Percentiles rank a stretch among this genome's conserved stretches.
These are phyloP conservation scores for Ophiostoma angusticollis DNA, from an alignment of 2,329 filamentous ascomycete genomes.

Conservation along the genomic window DNA sequence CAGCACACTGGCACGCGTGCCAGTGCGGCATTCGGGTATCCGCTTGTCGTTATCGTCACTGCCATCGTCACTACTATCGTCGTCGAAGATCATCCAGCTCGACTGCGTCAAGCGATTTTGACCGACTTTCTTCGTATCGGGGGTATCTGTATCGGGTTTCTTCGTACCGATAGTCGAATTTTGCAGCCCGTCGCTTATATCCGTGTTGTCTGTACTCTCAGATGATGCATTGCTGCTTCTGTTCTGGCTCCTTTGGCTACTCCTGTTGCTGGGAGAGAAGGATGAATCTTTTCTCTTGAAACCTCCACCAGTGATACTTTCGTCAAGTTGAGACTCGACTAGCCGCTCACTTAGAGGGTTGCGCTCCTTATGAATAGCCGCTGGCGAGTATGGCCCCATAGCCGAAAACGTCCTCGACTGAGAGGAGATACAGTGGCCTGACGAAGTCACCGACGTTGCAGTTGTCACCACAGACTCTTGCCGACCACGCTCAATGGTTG, in stretches of 20 bases:
- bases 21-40: too few species aligned
- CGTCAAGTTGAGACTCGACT: conserved; percentile 9
- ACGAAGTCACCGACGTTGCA: conserved; percentile 26
- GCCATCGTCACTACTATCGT: conserved; percentile 9
- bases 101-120: conserved; percentile 5
- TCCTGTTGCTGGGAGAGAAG: conserved; percentile 6
- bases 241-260: not conserved
- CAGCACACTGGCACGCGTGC: not conserved
- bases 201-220: not conserved
- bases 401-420: conserved; percentile 15
- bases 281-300: not conserved
- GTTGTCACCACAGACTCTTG: conserved; percentile 27
- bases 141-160: not conserved
- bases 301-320: not conserved
- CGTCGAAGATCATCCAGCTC: conserved; percentile 18
- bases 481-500: conserved; percentile 20
- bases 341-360: conserved; percentile 1
- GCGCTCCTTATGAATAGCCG: not conserved
- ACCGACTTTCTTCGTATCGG: not conserved
- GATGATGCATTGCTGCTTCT: not conserved
- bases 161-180: not conserved
- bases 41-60: not conserved
- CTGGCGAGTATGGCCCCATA: conserved; percentile 4
- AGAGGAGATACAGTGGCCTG: conserved; percentile 20
- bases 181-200: not conserved